These are phyloP conservation scores for Aspergillus egyptiacus DNA, from an alignment of 495 filamentous ascomycete species.

Conservation along the genomic window DNA sequence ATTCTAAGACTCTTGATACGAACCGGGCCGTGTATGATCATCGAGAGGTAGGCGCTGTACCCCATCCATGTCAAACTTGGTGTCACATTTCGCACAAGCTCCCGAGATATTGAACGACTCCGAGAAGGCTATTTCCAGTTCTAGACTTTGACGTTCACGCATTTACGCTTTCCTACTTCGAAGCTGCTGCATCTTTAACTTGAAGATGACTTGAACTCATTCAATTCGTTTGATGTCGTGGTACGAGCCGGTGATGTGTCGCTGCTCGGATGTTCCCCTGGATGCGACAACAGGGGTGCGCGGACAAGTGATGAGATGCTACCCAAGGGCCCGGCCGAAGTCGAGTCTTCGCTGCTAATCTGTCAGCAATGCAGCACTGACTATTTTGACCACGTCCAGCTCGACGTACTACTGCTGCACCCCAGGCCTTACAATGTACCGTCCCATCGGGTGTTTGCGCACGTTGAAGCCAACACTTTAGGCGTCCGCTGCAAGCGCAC, in stretches of 20 bases:
- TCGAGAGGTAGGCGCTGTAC: conserved; percentile 13
- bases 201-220: no score
- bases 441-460: neutral
- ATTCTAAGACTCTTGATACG: neutral
- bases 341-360: no score
- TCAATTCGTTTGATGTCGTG: neutral
- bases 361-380: no score
- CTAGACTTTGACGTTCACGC: neutral
- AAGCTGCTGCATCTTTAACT: neutral
- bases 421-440: neutral
- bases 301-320: no score
- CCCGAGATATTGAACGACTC: conserved; percentile 6
- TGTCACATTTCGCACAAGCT: neutral
- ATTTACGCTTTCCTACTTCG: neutral
- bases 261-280: neutral
- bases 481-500: neutral
- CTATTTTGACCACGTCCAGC: no score
- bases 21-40: conserved; percentile 5
- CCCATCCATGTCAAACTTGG: conserved; percentile 9
- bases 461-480: neutral
- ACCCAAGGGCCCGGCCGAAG: no score
- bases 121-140: neutral
- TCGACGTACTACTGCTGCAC: no score
- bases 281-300: neutral
- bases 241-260: neutral